phyloP scores from a whole-genome alignment of 257 asterid species.

The Perilla frutescens region DNA sequence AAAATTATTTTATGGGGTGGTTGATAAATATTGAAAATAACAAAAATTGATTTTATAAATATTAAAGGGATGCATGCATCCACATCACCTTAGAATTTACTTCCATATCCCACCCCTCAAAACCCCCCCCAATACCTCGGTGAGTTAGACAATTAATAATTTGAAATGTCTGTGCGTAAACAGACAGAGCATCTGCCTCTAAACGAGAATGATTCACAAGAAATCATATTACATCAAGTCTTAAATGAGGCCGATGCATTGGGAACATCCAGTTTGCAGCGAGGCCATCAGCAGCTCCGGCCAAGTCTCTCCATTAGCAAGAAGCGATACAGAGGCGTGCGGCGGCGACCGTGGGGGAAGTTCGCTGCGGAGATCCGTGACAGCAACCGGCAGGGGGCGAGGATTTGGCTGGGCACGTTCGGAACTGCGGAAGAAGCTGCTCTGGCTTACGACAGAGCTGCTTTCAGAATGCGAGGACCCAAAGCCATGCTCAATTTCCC shows the following conservation, averaged over 20 bases:
- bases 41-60: too few species aligned
- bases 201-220: constrained; percentile 75
- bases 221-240: constrained; percentile 55
- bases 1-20: too few species aligned
- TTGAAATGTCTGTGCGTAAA: constrained; percentile 37
- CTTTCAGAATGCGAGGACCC: constrained; percentile 66
- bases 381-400: constrained; percentile 52
- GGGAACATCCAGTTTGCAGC: not conserved
- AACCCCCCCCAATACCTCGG: too few species aligned
- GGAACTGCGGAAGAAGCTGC: constrained; percentile 71
- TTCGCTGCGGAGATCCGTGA: constrained; percentile 77
- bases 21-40: too few species aligned
- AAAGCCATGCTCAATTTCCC: constrained; percentile 76
- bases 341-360: constrained; percentile 75
- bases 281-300: constrained; percentile 26
- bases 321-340: constrained; percentile 29
- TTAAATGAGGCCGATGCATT: constrained; percentile 58
- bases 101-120: too few species aligned
- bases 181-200: constrained; percentile 56
- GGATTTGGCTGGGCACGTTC: constrained; percentile 72
- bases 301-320: constrained; percentile 39
- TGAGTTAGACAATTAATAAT: too few species aligned
- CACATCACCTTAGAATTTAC: too few species aligned
- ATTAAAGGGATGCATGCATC: too few species aligned
- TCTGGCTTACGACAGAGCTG: constrained; percentile 71